Conservation (phyloP, 352 stramenopile species). For the Globisporangium alternatum region DNA sequence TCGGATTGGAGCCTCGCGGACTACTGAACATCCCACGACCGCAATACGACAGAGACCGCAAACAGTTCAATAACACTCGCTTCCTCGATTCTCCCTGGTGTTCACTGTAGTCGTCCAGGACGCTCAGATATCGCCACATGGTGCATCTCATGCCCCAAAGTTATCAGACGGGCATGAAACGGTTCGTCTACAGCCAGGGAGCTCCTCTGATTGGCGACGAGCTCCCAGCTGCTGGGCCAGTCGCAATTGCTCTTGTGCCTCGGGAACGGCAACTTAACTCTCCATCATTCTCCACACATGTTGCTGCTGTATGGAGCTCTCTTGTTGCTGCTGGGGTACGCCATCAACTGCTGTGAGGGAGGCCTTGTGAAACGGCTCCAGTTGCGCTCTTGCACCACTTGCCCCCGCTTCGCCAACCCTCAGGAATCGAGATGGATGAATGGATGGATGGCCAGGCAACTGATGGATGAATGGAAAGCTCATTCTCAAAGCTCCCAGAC, state of each 20-base stretch:
- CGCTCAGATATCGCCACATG: too few species aligned
- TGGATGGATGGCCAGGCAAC: not conserved
- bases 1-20: not conserved
- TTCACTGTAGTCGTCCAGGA: too few species aligned
- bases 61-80: too few species aligned
- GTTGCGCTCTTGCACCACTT: not conserved
- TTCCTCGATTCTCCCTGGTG: too few species aligned
- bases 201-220: not conserved
- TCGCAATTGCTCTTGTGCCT: not conserved
- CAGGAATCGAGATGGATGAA: not conserved
- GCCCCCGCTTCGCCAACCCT: too few species aligned
- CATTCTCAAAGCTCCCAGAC: not conserved
- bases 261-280: not conserved
- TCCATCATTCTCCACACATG: not conserved
- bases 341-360: not conserved
- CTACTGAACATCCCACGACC: not conserved
- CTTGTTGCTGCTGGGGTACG: not conserved
- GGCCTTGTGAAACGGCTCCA: not conserved
- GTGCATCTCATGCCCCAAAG: too few species aligned
- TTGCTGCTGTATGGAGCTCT: not conserved
- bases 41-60: not conserved
- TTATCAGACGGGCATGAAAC: too few species aligned
- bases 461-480: not conserved
- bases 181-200: not conserved
- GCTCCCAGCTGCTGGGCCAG: not conserved